Evolutionary conservation across 2,329 filamentous ascomycete genomes (phyloP), one percentile per base, ranked within the genome.

Genomic region (Epichloe brachyelytri): DNA sequence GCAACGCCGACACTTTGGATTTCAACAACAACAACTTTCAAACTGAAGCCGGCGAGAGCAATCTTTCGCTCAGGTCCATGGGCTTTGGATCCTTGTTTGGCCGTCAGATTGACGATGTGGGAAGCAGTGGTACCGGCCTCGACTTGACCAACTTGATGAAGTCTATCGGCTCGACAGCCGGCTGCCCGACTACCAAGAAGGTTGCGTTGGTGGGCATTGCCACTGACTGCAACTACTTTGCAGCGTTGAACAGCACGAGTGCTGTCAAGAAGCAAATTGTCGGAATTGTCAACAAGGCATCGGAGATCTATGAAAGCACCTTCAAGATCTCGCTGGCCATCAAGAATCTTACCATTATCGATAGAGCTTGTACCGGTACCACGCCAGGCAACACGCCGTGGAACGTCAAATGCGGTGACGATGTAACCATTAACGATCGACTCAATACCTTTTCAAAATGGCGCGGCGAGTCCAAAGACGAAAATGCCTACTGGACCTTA

Each of bases 321-420:
- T 97, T 98, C 72, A 96, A 96, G 67, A 91, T 98, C 60, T 91
- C 90, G 0, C 80, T 98, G 37, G 93, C 89, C 43, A 80, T 98
- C 54, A 81, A 84, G 58, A 95, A 95, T 62, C 68, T 98, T 49
- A 86, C 88, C 33, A 79, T 96, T 54, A 87, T 80, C 51, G 80
- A 87, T 43, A 68, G 76, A 4, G 72, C 73, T n/a, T 98, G 93
- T 62, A 88, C 91, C 0, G 79, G 79, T 4, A 78, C 80, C 0
- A 71, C 85, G 5, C 75, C 82, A 10, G 63, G 78, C 2, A 77
- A 82, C 4, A 83, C 86, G 0, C 82, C 82, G 1, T 98, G 91
- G 89, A 98, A 98, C 62, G 73, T 87, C 50, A 78, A 71, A 20
- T 98, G 93, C 68, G 76, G 73, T 52, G 64, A 71, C 53, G 71